Conservation (phyloP, 2,329 filamentous ascomycete species). For the Aspergillus sp. region DNA sequence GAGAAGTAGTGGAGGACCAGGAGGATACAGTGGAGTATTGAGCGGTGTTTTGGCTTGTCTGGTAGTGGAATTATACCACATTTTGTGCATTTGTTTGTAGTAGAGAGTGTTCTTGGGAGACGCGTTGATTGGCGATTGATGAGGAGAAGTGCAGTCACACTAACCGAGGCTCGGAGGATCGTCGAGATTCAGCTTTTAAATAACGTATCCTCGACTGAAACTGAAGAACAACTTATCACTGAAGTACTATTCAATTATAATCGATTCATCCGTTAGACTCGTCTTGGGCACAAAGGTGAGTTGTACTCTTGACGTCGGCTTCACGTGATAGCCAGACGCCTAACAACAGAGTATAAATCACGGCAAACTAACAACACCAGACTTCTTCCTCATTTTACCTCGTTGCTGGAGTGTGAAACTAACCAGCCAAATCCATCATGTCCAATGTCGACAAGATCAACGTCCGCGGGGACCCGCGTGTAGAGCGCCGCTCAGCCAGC, state of each 20-base stretch:
- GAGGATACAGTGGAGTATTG: conserved; percentile 92
- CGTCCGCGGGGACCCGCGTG: conserved; percentile 62
- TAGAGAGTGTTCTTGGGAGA: too few relatives aligned
- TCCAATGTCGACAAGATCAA: conserved; percentile 58
- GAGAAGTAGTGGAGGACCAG: conserved; percentile 76
- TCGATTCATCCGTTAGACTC: background rate
- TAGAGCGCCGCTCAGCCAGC: conserved; percentile 60
- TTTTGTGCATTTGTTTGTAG: background rate
- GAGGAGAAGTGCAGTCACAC: background rate
- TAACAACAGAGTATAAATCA: background rate
- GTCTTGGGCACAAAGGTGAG: background rate
- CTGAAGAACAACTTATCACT: background rate
- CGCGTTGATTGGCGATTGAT: background rate
- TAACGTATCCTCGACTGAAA: background rate
- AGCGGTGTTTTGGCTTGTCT: background rate
- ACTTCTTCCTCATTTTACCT: background rate
- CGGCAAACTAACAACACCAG: background rate
- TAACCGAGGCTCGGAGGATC: background rate
- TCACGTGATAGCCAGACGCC: background rate
- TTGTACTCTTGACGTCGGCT: background rate
- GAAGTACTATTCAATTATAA: background rate
- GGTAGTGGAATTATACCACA: background rate
- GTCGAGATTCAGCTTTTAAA: background rate
- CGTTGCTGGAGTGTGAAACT: background rate
- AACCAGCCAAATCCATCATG: conserved; percentile 33